Conservation (phyloP, 768 basidiomycete species). For the Leccinum disarticulatum region DNA sequence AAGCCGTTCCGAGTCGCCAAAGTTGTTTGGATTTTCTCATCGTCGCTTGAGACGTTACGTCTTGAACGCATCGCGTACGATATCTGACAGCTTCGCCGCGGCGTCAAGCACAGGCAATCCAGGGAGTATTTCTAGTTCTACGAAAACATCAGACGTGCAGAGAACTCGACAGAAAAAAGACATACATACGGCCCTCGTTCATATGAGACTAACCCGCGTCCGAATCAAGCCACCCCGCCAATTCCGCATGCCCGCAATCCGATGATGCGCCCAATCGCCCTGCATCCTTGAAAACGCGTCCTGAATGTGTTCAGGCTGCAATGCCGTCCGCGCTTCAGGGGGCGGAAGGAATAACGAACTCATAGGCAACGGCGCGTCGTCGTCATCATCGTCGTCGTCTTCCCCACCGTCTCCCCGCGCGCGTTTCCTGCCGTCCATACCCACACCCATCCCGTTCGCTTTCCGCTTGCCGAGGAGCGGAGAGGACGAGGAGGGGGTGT, state of each 20-base stretch:
- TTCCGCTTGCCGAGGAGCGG: slow-evolving; percentile 73
- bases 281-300: slow-evolving; percentile 93
- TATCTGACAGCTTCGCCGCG: background rate
- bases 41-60: background rate
- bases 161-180: background rate
- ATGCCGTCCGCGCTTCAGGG: slow-evolving; percentile 73
- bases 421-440: slow-evolving; percentile 36
- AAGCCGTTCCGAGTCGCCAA: background rate
- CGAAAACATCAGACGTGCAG: background rate
- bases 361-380: slow-evolving; percentile 65
- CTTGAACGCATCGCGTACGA: background rate
- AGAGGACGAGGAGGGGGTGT: slow-evolving; percentile 43
- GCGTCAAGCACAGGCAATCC: background rate
- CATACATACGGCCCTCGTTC: background rate
- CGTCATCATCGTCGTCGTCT: slow-evolving; percentile 54
- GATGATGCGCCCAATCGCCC: slow-evolving; percentile 74
- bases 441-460: slow-evolving; percentile 36
- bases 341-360: slow-evolving; percentile 81
- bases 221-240: slow-evolving; percentile 85
- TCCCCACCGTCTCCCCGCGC: slow-evolving; percentile 48
- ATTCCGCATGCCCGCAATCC: slow-evolving; percentile 85
- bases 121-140: background rate
- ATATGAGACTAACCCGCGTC: slow-evolving; percentile 79
- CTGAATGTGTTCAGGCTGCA: slow-evolving; percentile 84
- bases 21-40: background rate